Base-by-base conservation (phyloP, 106 monocot genomes). In the Dendrobium catenatum region DNA sequence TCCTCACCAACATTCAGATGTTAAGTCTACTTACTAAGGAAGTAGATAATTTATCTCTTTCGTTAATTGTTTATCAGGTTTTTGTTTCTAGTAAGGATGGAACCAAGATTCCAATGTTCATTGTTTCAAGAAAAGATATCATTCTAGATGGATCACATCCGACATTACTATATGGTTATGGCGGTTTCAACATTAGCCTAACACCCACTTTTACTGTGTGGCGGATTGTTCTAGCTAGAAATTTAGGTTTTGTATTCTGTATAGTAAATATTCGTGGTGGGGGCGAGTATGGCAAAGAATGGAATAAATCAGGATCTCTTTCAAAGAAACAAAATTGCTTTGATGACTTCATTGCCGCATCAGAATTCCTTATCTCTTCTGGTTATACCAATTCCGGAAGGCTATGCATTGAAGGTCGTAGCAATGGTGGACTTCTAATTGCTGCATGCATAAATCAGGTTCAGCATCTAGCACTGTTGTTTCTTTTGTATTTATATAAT, bases 381-480 rank as follows among this genome's bases (percentile, higher is more conserved):
- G 91, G 95, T 16, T 95, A 91, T 73, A 93, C 99, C n/a, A 91
- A 72, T 72, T 80, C 87, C 20, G 85, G 64, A 72, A 84, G 83
- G 22, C 42, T 99, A 42, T 99, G 95, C 79, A 99, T 99, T 76
- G 99, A 99, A 86, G 99, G 99, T 74, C 90, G 87, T 73, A 95
- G 99, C 86, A 99, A 99, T 91, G 99, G 99, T 42, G 95, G 99
- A 29, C 93, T 99, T 86, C 85, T 99, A 16, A 82, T 99, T 78
- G 99, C 93, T 79, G 95, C 99, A 82, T 99, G 91, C 68, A 85
- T 90, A 78, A 99, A 99, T 88, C 99, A 99, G 93, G 98, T 91
- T 47, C 67, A 40, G 5, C 16, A 2, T 20, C 26, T 68, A 10
- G 20, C 46, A 11, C 11, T 22, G 18, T 48, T 78, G 33, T 56